A percentile compares a stretch with the other conserved stretches of the same genome.
phyloP scores from a whole-genome alignment of 768 basidiomycete genomes.

The Goffeauzyma gilvescens region DNA sequence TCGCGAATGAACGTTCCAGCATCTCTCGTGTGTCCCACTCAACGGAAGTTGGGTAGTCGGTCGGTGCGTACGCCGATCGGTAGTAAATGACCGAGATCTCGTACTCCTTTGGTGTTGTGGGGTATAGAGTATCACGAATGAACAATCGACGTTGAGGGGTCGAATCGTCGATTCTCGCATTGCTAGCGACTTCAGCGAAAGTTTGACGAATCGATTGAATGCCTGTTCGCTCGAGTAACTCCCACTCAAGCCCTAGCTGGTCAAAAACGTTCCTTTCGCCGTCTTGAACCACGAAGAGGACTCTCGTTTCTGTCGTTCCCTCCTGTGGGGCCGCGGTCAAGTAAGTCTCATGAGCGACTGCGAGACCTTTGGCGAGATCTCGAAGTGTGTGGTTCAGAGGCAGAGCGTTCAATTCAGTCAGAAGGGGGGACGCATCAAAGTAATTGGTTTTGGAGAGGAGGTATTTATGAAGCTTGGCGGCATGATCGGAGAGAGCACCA shows the following conservation, averaged over 20 bases:
- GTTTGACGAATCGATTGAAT: slow-evolving; percentile 61
- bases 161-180: slow-evolving; percentile 37
- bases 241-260: slow-evolving; percentile 72
- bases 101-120: slow-evolving; percentile 26
- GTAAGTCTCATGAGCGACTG: slow-evolving; percentile 60
- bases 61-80: slow-evolving; percentile 69
- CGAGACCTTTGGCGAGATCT: slow-evolving; percentile 56
- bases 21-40: slow-evolving; percentile 52
- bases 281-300: slow-evolving; percentile 77
- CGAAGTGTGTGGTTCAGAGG: slow-evolving; percentile 55
- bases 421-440: slow-evolving; percentile 35
- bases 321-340: slow-evolving; percentile 15
- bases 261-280: slow-evolving; percentile 89
- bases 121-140: slow-evolving; percentile 30
- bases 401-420: slow-evolving; percentile 37
- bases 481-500: slow-evolving; percentile 43
- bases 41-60: slow-evolving; percentile 47
- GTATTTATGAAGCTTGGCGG: slow-evolving; percentile 53
- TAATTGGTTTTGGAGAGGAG: slow-evolving; percentile 43
- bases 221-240: slow-evolving; percentile 60
- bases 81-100: slow-evolving; percentile 83
- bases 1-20: slow-evolving; percentile 63
- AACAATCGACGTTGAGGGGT: slow-evolving; percentile 19
- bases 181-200: slow-evolving; percentile 45
- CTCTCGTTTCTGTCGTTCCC: slow-evolving; percentile 32